Conservation (phyloP, 306 rosid species). For the Acacia crassicarpa region DNA sequence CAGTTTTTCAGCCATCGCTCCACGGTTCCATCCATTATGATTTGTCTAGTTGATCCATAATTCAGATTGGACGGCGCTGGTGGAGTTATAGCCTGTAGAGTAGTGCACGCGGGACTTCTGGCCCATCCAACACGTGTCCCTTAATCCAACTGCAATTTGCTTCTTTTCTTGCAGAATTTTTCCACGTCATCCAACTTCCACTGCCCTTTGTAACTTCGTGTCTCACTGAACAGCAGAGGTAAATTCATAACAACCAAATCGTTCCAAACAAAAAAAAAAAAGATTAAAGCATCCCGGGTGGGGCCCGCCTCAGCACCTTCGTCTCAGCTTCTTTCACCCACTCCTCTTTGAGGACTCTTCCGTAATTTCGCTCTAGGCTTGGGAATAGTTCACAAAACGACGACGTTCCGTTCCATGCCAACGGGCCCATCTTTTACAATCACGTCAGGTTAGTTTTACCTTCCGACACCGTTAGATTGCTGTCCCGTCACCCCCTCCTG, state of each 20-base stretch:
- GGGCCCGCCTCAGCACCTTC: background rate
- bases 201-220: background rate
- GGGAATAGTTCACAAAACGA: slow-evolving; percentile 27
- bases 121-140: slow-evolving; percentile 39
- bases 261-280: background rate
- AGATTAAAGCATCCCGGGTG: background rate
- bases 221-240: too few species aligned
- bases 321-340: background rate
- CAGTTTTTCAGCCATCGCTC: background rate
- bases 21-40: too few species aligned
- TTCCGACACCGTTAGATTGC: slow-evolving; percentile 25
- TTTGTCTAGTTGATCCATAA: too few species aligned
- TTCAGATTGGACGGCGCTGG: slow-evolving; percentile 24
- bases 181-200: slow-evolving; percentile 21
- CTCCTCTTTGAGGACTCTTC: background rate
- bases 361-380: slow-evolving; percentile 20
- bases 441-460: slow-evolving; percentile 16
- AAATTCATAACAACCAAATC: too few species aligned
- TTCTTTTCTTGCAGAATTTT: slow-evolving; percentile 41
- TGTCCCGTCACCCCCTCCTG: slow-evolving; percentile 13
- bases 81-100: background rate
- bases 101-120: background rate
- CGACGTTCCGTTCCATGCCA: slow-evolving; percentile 38
- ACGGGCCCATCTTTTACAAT: slow-evolving; percentile 31
- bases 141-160: background rate